Base-by-base conservation (phyloP, 2,329 filamentous ascomycete genomes). In the Sporothrix brunneoviolacea region DNA sequence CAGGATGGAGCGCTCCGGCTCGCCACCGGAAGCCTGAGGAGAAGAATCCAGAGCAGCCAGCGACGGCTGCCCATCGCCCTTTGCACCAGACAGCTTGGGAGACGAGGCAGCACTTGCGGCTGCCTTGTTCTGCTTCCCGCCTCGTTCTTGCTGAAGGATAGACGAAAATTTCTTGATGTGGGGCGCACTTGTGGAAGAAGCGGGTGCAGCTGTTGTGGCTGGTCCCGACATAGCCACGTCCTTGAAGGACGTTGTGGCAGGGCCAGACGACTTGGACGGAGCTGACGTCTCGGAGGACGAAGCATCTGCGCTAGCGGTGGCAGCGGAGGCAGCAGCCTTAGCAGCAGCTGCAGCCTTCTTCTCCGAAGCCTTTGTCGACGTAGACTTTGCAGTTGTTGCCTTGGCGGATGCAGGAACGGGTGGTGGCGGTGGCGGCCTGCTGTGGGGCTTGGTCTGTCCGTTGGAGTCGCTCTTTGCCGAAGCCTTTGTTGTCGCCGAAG, bases 1-100 rank as follows among this genome's bases (percentile, higher is more conserved):
- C 21, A 82, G 72, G 54, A 82, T 82, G 1, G 78, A 82, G 21
- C 78, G 74, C 24, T 74, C 75, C 56, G 65, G 24, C 19, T 58
- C 54, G 24, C 63, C 65, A 19, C 58, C 54, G 2, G 68, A 66
- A 33, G 68, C 63, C 9, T 60, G 56, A 9, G 59, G 61, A 12
- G 65, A 63, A 1, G 48, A 24, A 32, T 57, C 55, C 4, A 48
- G 41, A 15, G 69, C 54, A 18, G 66, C 55, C 1, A 65, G 61
- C 0, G 50, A 36, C 4, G 70, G 57, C 38, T 41, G n/a, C 1
- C 22, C 21, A 22, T 54, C 49, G 9, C 79, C 76, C 55, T 80
- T 78, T 13, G 73, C 57, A 27, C 68, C 70, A 47, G 70, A 68
- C 19, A 75, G 71, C 58, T 71, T 77, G 12, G 77, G 77, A 0